Evolutionary conservation across 257 asterid genomes (phyloP), one percentile per base, ranked within the genome.

Genomic region (Anisodus acutangulus): DNA sequence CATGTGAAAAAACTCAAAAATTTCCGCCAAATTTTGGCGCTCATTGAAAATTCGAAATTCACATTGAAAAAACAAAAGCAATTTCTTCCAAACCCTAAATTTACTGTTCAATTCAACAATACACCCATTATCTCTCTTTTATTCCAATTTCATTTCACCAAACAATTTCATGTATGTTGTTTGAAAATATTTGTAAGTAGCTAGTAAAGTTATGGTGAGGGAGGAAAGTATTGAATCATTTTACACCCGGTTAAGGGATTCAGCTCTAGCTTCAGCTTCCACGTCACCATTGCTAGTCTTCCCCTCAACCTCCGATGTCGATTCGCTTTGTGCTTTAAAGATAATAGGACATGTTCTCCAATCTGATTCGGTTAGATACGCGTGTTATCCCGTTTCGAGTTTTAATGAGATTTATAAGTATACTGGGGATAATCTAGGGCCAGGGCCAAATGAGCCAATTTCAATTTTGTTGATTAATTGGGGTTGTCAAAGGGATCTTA

Each of bases 401-500:
- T 97, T 97, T 90, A 94, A 91, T 85, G 98, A 97, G 86, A 95
- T 97, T 83, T 93, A 92, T 83, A 92, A 94, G 90, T 93, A 90
- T 66, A 95, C 97, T 9, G 98, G 97, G 64, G 90, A 91, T 83
- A 88, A 79, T 80, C 60, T 92, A 86, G 88, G 90, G 15, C 67
- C 89, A 43, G 83, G 92, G 8, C 92, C 92, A 0, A 93, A 90
- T 39, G 94, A 91, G 59, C 95, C 97, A 76, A 80, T 94, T 53
- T 89, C 99, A 0, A 92, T 95, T 86, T 89, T 97, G 92, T 86
- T 95, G 87, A 91, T 95, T 55, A 97, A 97, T 86, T 97, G 99
- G 99, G 99, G 99, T 16, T 93, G 98, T 88, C 97, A 94, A 87
- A 93, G 98, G 90, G 98, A 97, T 95, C 91, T 97, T 6, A 88